Conservation (phyloP, 2,329 filamentous ascomycete genomes). For the Phymatotrichopsis omnivora region DNA sequence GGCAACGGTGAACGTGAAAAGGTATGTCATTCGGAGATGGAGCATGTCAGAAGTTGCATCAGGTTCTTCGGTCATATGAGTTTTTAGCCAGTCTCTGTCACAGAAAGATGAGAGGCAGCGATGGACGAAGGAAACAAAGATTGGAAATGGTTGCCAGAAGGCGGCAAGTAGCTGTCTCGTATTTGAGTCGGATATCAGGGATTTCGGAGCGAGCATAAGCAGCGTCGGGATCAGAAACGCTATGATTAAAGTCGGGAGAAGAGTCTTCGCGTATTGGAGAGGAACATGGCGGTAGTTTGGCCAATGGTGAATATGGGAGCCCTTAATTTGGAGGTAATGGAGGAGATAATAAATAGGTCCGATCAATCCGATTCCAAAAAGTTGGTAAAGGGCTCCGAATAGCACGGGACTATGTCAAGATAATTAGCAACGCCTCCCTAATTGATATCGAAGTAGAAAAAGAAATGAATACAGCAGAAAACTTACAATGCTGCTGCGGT, state of each 20-base stretch:
- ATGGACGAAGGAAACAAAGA: conserved; percentile 27
- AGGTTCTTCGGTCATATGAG: not conserved
- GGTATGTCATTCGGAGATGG: conserved; percentile 3
- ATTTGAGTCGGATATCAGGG: conserved; percentile 8
- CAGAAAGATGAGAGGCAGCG: conserved; percentile 24
- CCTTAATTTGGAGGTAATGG: conserved; percentile 34
- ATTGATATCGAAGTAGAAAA: not conserved
- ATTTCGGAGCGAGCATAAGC: conserved; percentile 27
- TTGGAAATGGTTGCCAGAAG: conserved; percentile 28
- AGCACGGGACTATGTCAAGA: conserved; percentile 30
- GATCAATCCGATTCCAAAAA: conserved; percentile 33
- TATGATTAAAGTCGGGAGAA: conserved; percentile 32
- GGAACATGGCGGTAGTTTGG: conserved; percentile 34
- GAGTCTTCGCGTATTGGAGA: conserved; percentile 30
- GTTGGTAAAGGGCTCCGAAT: conserved; percentile 31
- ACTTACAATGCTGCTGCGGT: conserved; percentile 7
- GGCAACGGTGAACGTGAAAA: conserved; percentile 1
- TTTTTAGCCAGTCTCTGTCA: no score
- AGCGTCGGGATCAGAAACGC: conserved; percentile 31
- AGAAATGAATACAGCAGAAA: not conserved
- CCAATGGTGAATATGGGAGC: conserved; percentile 34
- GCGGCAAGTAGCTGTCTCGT: conserved; percentile 31
- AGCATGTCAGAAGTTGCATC: not conserved
- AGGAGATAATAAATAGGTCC: conserved; percentile 36
- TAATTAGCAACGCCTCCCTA: no score